These are phyloP conservation scores for Adansonia grandidieri DNA, from an alignment of 441 rosid species.

Conservation along the genomic window DNA sequence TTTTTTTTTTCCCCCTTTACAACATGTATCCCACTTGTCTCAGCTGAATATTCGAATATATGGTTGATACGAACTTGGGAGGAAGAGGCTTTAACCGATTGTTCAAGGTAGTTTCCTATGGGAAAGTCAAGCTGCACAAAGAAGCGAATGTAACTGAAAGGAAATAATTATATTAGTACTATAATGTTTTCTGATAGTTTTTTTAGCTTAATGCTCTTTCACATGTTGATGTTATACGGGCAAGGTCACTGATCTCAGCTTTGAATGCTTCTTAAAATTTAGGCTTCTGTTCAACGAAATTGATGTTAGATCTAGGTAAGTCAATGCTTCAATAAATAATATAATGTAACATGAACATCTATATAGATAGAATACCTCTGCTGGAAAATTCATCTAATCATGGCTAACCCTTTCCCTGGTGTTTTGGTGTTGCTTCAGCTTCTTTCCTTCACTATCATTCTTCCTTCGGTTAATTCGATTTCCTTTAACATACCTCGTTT, in stretches of 20 bases:
- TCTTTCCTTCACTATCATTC: not conserved
- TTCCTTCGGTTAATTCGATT: not conserved
- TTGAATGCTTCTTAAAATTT: not conserved
- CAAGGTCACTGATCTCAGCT: no score
- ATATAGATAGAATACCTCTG: not conserved
- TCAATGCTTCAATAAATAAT: not conserved
- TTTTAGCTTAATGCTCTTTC: not conserved
- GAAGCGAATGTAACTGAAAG: not conserved
- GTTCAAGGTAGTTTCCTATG: not conserved
- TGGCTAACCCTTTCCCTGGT: constrained; percentile 3
- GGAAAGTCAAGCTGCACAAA: not conserved
- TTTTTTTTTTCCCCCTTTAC: not conserved
- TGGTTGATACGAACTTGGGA: not conserved
- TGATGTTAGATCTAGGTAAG: not conserved
- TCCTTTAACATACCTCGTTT: not conserved
- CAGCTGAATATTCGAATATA: no score
- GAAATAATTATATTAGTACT: not conserved
- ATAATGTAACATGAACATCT: not conserved
- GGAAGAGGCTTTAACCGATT: not conserved
- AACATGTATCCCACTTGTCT: no score
- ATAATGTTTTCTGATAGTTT: not conserved
- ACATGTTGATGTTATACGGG: no score
- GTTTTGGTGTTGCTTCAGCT: not conserved
- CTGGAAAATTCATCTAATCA: not conserved
- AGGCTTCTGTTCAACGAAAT: not conserved